Percentiles rank a stretch among this genome's conserved stretches.
These are phyloP conservation scores for Rhizophagus clarus DNA, from an alignment of 192 early-diverging fungal species.

Conservation along the genomic window DNA sequence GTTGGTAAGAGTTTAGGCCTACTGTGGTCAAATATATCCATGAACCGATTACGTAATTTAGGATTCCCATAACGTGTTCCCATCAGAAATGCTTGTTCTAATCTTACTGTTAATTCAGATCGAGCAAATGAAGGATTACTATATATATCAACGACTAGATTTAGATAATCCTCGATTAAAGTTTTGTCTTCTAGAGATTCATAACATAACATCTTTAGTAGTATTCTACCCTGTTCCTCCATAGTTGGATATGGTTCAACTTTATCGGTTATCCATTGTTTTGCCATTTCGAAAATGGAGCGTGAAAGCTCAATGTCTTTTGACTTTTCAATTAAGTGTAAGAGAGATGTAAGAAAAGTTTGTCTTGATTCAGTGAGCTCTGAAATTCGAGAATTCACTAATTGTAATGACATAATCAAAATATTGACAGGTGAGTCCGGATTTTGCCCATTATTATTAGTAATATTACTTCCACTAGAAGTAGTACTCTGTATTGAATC, in stretches of 20 bases:
- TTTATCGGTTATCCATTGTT: conserved; percentile 84
- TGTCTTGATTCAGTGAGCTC: conserved; percentile 84
- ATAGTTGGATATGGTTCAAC: conserved; percentile 90
- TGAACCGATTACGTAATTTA: conserved; percentile 76
- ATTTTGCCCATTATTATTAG: background rate
- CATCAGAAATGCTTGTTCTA: conserved; percentile 94
- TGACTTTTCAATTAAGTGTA: conserved; percentile 83
- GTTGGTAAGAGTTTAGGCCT: conserved; percentile 67
- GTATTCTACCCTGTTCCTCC: conserved; percentile 94
- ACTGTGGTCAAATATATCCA: conserved; percentile 79
- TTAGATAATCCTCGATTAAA: conserved; percentile 82
- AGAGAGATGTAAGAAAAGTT: conserved; percentile 78
- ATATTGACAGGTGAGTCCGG: conserved; percentile 55
- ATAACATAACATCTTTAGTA: conserved; percentile 88
- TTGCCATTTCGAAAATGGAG: conserved; percentile 79
- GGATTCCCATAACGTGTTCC: conserved; percentile 85
- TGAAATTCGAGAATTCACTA: conserved; percentile 63
- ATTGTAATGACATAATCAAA: conserved; percentile 54
- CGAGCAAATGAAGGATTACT: conserved; percentile 77
- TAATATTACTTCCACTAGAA: background rate
- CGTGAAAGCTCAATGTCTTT: conserved; percentile 73
- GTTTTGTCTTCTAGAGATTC: conserved; percentile 69
- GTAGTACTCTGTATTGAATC: conserved; percentile 45
- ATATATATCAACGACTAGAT: conserved; percentile 92
- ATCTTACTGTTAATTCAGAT: conserved; percentile 88